phyloP scores from a whole-genome alignment of 106 monocot genomes.

The Dendrobium officinale region DNA sequence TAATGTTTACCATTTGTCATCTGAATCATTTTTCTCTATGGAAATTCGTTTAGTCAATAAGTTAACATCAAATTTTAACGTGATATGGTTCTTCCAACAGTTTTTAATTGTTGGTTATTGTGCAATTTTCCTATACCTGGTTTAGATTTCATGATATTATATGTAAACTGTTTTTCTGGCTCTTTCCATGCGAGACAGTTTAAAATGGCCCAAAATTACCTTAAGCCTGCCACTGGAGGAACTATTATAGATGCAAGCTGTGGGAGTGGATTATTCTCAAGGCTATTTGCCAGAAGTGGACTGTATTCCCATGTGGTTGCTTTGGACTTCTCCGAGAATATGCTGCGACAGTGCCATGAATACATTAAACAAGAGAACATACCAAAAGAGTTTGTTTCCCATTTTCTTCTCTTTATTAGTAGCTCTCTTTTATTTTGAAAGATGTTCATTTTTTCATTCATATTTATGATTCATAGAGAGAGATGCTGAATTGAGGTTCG shows the following conservation, averaged over 20 bases:
- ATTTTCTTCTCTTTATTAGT: not conserved
- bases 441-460: not conserved
- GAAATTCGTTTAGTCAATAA: not conserved
- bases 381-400: slow-evolving; percentile 43
- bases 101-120: not conserved
- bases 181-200: slow-evolving; percentile 59
- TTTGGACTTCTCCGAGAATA: slow-evolving; percentile 92
- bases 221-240: slow-evolving; percentile 70
- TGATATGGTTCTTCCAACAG: not conserved
- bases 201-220: slow-evolving; percentile 81
- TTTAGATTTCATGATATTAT: too few relatives aligned
- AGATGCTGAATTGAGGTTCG: not conserved
- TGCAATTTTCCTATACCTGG: not conserved
- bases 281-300: slow-evolving; percentile 69
- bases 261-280: slow-evolving; percentile 89
- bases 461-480: too few relatives aligned
- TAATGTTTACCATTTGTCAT: not conserved
- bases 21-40: not conserved
- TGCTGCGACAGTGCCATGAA: slow-evolving; percentile 76
- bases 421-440: not conserved
- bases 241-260: slow-evolving; percentile 94
- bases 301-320: slow-evolving; percentile 81
- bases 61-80: not conserved
- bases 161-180: not conserved
- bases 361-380: slow-evolving; percentile 54